Percentiles rank a stretch among this genome's conserved stretches.
Conservation (phyloP, 2,329 filamentous ascomycete species). For the Cercospora sp. region DNA sequence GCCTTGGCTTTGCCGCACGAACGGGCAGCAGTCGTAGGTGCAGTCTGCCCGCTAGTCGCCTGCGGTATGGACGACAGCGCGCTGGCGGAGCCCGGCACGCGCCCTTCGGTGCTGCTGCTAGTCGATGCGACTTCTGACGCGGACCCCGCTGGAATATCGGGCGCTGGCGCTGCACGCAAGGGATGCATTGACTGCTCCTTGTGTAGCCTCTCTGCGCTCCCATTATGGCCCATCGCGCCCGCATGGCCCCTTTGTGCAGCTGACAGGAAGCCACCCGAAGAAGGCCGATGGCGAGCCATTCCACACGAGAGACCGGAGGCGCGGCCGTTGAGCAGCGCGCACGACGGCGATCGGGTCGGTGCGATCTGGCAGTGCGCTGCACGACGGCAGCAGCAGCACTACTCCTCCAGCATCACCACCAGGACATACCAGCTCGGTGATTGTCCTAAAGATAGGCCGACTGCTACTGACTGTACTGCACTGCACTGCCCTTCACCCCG, state of each 20-base stretch:
- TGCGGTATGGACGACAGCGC: neutral
- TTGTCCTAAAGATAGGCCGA: slow-evolving; percentile 31
- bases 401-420: slow-evolving; percentile 14
- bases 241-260: slow-evolving; percentile 27
- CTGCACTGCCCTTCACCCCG: neutral
- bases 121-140: slow-evolving; percentile 10
- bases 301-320: slow-evolving; percentile 16
- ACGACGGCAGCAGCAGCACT: neutral
- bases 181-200: slow-evolving; percentile 24
- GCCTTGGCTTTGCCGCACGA: neutral
- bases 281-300: slow-evolving; percentile 30
- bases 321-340: slow-evolving; percentile 20
- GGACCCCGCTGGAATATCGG: slow-evolving; percentile 10
- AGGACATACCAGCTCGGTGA: slow-evolving; percentile 17
- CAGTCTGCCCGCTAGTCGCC: neutral
- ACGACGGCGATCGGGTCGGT: slow-evolving; percentile 4
- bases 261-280: slow-evolving; percentile 30
- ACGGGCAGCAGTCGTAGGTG: neutral
- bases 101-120: neutral
- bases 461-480: slow-evolving; percentile 16
- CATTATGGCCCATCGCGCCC: slow-evolving; percentile 12
- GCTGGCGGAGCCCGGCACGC: slow-evolving; percentile 6
- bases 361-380: neutral
- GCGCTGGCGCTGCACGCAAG: slow-evolving; percentile 22
- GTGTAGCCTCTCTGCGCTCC: slow-evolving; percentile 18